Percentiles rank a stretch among this genome's conserved stretches.
These are phyloP conservation scores for Barnettozyma sucrosica DNA, from an alignment of 805 yeast genomes.

Conservation along the genomic window DNA sequence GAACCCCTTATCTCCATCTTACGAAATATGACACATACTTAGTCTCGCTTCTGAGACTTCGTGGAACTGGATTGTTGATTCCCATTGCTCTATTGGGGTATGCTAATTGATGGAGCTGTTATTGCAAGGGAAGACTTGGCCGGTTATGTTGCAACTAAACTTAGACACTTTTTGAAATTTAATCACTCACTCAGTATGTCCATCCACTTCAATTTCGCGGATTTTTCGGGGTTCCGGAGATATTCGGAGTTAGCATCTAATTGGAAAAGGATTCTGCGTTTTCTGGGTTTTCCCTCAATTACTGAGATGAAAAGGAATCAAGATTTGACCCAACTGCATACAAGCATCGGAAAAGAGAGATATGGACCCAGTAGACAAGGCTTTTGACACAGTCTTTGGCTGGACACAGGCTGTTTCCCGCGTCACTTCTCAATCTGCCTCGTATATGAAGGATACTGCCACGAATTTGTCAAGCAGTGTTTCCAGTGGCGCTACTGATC, in stretches of 20 bases:
- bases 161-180: background rate
- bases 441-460: background rate
- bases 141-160: too few species aligned
- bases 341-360: too few species aligned
- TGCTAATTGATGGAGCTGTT: background rate
- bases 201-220: background rate
- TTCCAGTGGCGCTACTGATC: background rate
- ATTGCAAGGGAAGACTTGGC: background rate
- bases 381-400: constrained; percentile 17
- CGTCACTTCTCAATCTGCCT: background rate
- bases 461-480: background rate
- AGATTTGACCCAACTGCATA: background rate
- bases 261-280: background rate
- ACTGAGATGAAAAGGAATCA: background rate
- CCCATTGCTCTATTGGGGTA: constrained; percentile 42
- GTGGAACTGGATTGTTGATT: constrained; percentile 91
- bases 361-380: constrained; percentile 17
- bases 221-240: background rate
- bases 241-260: background rate
- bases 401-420: constrained; percentile 6
- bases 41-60: constrained; percentile 80
- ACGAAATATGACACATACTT: constrained; percentile 51
- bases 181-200: background rate
- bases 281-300: background rate
- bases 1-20: background rate